Base-by-base conservation (phyloP, 257 asterid species). In the Nyctanthes arbortristis region DNA sequence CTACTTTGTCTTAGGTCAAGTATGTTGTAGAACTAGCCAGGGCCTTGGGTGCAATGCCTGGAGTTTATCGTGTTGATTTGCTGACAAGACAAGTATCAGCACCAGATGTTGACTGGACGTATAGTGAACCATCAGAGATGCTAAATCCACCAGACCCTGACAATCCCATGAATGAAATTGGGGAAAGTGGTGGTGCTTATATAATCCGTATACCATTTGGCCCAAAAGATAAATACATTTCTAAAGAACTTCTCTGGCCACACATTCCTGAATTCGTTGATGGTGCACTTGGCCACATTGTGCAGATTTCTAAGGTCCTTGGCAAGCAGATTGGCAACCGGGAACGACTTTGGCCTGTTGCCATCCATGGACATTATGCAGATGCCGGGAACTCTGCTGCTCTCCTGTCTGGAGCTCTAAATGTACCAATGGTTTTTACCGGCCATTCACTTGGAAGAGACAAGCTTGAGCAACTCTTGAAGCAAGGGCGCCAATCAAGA, bases 391-490 rank as follows among this genome's bases (percentile, higher is more conserved):
- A 88, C 66, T 80, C 92, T 27, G 89, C 92, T 45, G 92, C 96
- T 69, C 87, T 88, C 33, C 75, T 88, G 35, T 88, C 96, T 4
- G 96, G 92, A 36, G 89, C 86, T 72, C 76, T 88, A 61, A 88
- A 88, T 35, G 91, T 88, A 63, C 93, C 93, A 2, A 86, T 88
- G 96, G 73, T 82, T 67, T 84, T 88, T 72, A 88, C 96, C 13
- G 96, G 90, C 43, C 96, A 88, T 80, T 88, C 96, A 20, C 88
- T 88, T 56, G 96, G 96, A 29, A 85, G 90, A 45, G 92, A 88
- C 75, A 88, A 88, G 72, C 85, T 88, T 24, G 96, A 88, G 82
- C 96, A 88, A 65, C 90, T 88, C 45, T 67, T 88, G 68, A 88
- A 78, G 81, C 96, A 88, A 78, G 93, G 89, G 71, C 84, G 96